Base-by-base conservation (phyloP, 1,284 basidiomycete genomes). In the Ustilago crameri region DNA sequence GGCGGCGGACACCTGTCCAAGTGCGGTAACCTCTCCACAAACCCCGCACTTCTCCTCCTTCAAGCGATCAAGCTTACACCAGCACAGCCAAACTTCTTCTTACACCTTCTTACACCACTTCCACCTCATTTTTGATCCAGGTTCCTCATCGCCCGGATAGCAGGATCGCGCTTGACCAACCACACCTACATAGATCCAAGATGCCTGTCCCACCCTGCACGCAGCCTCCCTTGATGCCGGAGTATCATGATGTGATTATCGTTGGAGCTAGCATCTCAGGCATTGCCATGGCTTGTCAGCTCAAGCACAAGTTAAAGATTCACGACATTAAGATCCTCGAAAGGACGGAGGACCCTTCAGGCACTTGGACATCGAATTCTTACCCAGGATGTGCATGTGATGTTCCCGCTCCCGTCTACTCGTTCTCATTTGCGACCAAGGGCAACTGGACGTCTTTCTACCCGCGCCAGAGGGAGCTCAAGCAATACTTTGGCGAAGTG, bases 331-430 rank as follows among this genome's bases (percentile, higher is more conserved):
- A 58, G 51, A 74, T 80, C 24, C 59, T 80, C 34, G 78, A 80
- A 30, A 52, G 58, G 10, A 40, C 54, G 10, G 55, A 50, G 2
- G 75, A 73, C 18, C 69, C 67, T 3, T 62, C 74, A 2, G 78
- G 76, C 4, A 78, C 76, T 0, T 80, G 78, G 78, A 72, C 74
- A 23, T 62, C 62, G 49, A 80, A 80, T 58, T 60, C 64, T 14
- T 79, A 83, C 50, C 81, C 81, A 0, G 77, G 76, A 14, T 73
- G 70, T 40, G 80, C 74, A 0, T 81, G 79, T 46, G 81, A 82
- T 40, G 76, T 83, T 4, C 81, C 81, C 7, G 74, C 76, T 1
- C 65, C 78, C n/a, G 75, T 83, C 50, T 83, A 83, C 70, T 79
- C 76, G 18, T 80, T 72, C 46, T 77, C 74, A 10, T 82, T 82